Base-by-base conservation (phyloP, 2,329 filamentous ascomycete species). In the Botryotinia globosa region DNA sequence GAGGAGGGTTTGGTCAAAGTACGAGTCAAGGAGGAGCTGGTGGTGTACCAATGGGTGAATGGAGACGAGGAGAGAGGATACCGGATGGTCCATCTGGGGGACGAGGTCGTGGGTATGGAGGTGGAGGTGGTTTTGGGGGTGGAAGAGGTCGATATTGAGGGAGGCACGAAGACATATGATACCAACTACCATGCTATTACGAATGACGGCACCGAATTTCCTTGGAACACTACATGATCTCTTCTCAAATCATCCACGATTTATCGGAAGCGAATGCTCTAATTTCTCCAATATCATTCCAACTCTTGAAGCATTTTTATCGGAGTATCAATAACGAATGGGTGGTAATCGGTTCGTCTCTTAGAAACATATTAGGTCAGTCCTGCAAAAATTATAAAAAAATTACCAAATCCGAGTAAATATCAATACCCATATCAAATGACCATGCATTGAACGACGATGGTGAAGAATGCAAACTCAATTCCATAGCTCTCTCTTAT, bases 41-140 rank as follows among this genome's bases (percentile, higher is more conserved):
- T 71, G 72, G 73, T 44, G 80, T 82, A 83, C 81, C 79, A 77
- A 81, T 81, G 61, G 90, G 90, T 1, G 90, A 92, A 77, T 92
- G 90, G 90, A 86, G 88, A 75, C 86, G 90, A 76, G 90, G 90
- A 0, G 90, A 92, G 79, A 85, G 84, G 71, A 78, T 91, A 67
- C 90, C 90, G 2, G 86, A 89, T 51, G 84, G 83, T 45, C 83
- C 83, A 59, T 78, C 78, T 34, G 79, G 78, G 22, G 79, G 78
- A 78, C 85, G 73, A 82, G 84, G 72, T 76, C 78, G 76, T 82
- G 85, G 48, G 82, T 88, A 78, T 85, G 86, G 81, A 83, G 84
- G 82, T 77, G 85, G 73, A 81, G 80, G 75, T 82, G 85, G 63
- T 82, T 84, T 76, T 82, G 85, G 63, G 81, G 86, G 79, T 56